phyloP scores from a whole-genome alignment of 2,329 filamentous ascomycete genomes.

The Ascochyta koolunga region DNA sequence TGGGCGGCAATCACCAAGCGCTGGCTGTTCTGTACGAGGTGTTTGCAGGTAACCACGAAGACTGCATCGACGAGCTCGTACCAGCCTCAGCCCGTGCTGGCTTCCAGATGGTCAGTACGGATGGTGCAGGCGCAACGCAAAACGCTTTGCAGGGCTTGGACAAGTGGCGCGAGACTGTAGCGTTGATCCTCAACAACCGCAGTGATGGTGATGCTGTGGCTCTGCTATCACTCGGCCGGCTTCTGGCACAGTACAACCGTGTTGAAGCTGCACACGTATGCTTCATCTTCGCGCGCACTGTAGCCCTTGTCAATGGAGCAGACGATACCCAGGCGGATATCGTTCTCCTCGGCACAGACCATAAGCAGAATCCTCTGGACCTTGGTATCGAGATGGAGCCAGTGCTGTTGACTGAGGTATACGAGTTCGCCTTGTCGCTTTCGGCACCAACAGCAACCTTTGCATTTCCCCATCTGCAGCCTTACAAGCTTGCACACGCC shows the following conservation, averaged over 20 bases:
- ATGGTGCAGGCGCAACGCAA: constrained; percentile 64
- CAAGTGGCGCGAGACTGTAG: constrained; percentile 91
- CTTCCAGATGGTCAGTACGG: constrained; percentile 81
- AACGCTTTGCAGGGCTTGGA: constrained; percentile 85
- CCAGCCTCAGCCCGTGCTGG: constrained; percentile 90
- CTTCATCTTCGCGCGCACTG: constrained; percentile 80
- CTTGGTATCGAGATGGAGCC: constrained; percentile 82
- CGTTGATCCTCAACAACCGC: constrained; percentile 85
- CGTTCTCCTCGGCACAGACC: constrained; percentile 84
- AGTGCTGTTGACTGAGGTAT: constrained; percentile 93
- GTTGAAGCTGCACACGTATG: constrained; percentile 93
- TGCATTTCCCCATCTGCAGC: constrained; percentile 79
- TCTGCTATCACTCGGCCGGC: constrained; percentile 77
- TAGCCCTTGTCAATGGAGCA: constrained; percentile 76
- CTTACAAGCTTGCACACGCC: constrained; percentile 91
- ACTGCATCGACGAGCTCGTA: constrained; percentile 94
- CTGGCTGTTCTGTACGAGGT: constrained; percentile 92
- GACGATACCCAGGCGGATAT: constrained; percentile 82
- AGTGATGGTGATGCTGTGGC: constrained; percentile 79
- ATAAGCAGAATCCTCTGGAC: constrained; percentile 71
- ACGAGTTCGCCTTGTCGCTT: constrained; percentile 86
- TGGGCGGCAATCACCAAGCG: constrained; percentile 80
- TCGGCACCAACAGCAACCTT: constrained; percentile 59
- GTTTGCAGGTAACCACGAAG: constrained; percentile 90
- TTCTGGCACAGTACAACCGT: constrained; percentile 84